Evolutionary conservation across 2,329 filamentous ascomycete species (phyloP), one percentile per base, ranked within the genome.

Genomic region (Elsinoe ampelina): DNA sequence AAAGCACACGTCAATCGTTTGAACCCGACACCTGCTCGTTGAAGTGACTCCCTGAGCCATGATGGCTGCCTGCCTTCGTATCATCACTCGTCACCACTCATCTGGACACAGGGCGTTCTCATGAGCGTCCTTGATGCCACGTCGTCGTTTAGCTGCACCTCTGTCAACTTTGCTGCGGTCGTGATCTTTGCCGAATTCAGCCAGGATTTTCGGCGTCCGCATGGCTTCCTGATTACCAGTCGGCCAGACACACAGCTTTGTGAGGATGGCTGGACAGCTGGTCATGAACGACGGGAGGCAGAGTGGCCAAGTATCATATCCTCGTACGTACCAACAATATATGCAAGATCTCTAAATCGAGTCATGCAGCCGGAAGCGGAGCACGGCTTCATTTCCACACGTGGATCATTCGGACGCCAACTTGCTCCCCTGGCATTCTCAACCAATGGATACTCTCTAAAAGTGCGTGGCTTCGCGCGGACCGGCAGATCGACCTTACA

Each of bases 371-470:
- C 39, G 22, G 36, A 52, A 36, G 48, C 48, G 48, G 48, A 52
- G 48, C 48, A 38, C 48, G 48, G 48, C 48, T 34, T 52, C 48
- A 52, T 52, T 52, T 52, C 48, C 48, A 52, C 48, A 52, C 48
- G 48, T 52, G 48, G 48, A 52, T 52, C 48, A 26, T 39, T 52
- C 48, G 15, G 38, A 34, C 48, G 48, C 48, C 32, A 52, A 38
- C 19, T 52, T 35, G 35, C 22, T 52, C 32, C 34, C 48, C 48
- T 52, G 48, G 32, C 22, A 22, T 15, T 19, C 26, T 39, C 19
- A 13, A 15, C 48, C 48, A 52, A 52, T 52, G 32, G 26, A 20
- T 22, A 17, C 15, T n/a, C 48, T n/a, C 26, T 3, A 39, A 50
- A 35, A 34, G 15, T 52, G 15, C 32, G 19, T 52, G 30, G 48